A percentile compares a stretch with the other conserved stretches of the same genome.
Evolutionary conservation across 495 filamentous ascomycete genomes (phyloP).

Genomic region (Xylaria bambusicola): DNA sequence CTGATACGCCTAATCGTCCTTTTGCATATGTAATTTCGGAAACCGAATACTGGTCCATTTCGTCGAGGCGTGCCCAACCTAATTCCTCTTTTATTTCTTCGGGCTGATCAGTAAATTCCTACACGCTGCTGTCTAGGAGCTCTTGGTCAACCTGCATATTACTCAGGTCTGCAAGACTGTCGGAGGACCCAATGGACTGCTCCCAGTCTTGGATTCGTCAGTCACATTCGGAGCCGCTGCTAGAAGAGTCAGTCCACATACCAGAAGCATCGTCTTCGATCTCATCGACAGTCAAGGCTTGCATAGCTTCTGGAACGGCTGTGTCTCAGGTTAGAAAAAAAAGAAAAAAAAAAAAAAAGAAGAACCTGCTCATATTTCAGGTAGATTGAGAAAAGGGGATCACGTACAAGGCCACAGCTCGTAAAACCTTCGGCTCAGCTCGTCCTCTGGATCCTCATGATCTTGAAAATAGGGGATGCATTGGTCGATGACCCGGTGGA

Average conservation of each 20-base stretch:
- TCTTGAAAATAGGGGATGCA: slow-evolving; percentile 45
- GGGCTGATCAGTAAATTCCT: neutral
- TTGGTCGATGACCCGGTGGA: slow-evolving; percentile 44
- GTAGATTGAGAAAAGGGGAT: neutral
- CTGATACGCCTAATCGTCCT: neutral
- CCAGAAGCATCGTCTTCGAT: slow-evolving; percentile 58
- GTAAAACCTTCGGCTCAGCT: slow-evolving; percentile 34
- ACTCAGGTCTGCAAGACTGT: slow-evolving; percentile 39
- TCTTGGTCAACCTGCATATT: slow-evolving; percentile 38
- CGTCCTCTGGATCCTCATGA: slow-evolving; percentile 41
- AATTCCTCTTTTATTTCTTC: too few relatives aligned
- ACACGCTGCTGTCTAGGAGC: slow-evolving; percentile 24
- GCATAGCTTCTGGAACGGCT: slow-evolving; percentile 48
- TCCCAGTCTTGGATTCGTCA: slow-evolving; percentile 46
- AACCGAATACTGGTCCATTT: slow-evolving; percentile 1
- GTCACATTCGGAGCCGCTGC: slow-evolving; percentile 42
- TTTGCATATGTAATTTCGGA: slow-evolving; percentile 6
- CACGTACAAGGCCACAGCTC: slow-evolving; percentile 45
- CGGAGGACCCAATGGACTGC: slow-evolving; percentile 45
- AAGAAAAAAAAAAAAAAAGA: too few relatives aligned
- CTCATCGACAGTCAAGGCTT: slow-evolving; percentile 49
- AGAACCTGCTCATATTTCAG: neutral
- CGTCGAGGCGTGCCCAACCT: too few relatives aligned
- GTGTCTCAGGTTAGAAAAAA: slow-evolving; percentile 22
- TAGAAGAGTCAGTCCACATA: slow-evolving; percentile 50